These are phyloP conservation scores for Zygoascus sp. DNA, from an alignment of 1,139 yeast genomes.

Conservation along the genomic window DNA sequence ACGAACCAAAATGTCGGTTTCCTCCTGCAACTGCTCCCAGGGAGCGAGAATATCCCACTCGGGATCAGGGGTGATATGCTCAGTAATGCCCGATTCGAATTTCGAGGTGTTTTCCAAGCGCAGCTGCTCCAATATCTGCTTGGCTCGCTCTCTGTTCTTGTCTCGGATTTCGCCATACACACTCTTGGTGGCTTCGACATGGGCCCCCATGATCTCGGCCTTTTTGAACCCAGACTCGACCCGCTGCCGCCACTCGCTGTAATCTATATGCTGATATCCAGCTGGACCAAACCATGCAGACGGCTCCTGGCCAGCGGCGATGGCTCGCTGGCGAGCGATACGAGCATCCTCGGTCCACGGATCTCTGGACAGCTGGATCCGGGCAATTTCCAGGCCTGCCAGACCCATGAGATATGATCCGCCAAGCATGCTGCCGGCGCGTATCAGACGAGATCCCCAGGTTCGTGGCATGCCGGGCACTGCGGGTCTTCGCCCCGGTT, in stretches of 20 bases:
- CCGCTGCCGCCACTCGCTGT: constrained; percentile 31
- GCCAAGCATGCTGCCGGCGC: constrained; percentile 24
- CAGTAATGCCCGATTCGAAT: constrained; percentile 5
- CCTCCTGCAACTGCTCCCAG: constrained; percentile 27
- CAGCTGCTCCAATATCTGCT: constrained; percentile 22
- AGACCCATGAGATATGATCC: constrained; percentile 30
- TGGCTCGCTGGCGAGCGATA: constrained; percentile 27
- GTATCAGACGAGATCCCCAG: constrained; percentile 26
- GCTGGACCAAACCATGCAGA: constrained; percentile 35
- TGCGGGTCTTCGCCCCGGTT: constrained; percentile 27
- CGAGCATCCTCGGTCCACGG: constrained; percentile 38
- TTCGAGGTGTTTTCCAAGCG: constrained; percentile 17
- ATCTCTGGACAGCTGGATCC: constrained; percentile 31
- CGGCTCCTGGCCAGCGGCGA: constrained; percentile 20
- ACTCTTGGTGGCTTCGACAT: constrained; percentile 17
- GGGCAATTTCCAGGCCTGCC: constrained; percentile 30
- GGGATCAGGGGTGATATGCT: constrained; percentile 10
- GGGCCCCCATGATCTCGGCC: constrained; percentile 17
- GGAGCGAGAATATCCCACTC: constrained; percentile 30
- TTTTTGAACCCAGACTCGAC: constrained; percentile 21
- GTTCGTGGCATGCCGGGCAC: constrained; percentile 16
- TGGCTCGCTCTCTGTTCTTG: constrained; percentile 23
- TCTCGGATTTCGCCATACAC: constrained; percentile 22
- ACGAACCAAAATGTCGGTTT: constrained; percentile 28
- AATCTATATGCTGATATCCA: constrained; percentile 30